phyloP scores from a whole-genome alignment of 1,284 basidiomycete genomes.

The Austroboletus olivaceoglutinosus region DNA sequence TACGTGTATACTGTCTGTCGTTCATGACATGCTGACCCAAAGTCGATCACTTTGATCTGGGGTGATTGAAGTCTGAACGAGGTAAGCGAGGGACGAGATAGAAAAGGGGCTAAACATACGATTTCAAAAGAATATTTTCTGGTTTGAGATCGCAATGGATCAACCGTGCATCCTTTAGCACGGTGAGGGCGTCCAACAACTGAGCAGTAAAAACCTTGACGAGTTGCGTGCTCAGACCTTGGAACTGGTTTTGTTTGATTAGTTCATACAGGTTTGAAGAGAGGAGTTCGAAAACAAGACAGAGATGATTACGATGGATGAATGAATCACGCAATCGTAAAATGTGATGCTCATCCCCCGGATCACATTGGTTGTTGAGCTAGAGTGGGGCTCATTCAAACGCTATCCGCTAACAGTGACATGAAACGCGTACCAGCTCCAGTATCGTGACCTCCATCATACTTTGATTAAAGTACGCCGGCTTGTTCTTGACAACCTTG shows the following conservation, averaged over 20 bases:
- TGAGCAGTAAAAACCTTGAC: slow-evolving; percentile 98
- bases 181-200: slow-evolving; percentile 86
- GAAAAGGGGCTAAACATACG: slow-evolving; percentile 50
- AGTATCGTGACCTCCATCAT: slow-evolving; percentile 99
- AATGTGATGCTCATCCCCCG: slow-evolving; percentile 95
- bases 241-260: slow-evolving; percentile 99
- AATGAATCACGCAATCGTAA: slow-evolving; percentile 94
- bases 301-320: slow-evolving; percentile 95
- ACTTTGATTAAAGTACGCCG: slow-evolving; percentile 98
- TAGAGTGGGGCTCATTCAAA: slow-evolving; percentile 31
- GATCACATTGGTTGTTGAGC: slow-evolving; percentile 92
- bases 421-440: slow-evolving; percentile 68
- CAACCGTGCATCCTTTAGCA: slow-evolving; percentile 92
- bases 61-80: slow-evolving; percentile 86
- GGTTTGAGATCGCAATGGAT: slow-evolving; percentile 99
- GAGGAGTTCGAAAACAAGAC: slow-evolving; percentile 96
- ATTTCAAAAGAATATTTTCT: slow-evolving; percentile 93
- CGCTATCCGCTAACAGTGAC: not conserved
- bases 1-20: slow-evolving; percentile 99
- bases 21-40: slow-evolving; percentile 98
- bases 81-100: not conserved
- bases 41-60: slow-evolving; percentile 99
- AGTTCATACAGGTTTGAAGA: slow-evolving; percentile 98
- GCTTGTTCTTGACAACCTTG: slow-evolving; percentile 99
- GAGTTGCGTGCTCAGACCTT: slow-evolving; percentile 92